Evolutionary conservation across 2,329 filamentous ascomycete genomes (phyloP).

Genomic region (Fusarium mexicanum): DNA sequence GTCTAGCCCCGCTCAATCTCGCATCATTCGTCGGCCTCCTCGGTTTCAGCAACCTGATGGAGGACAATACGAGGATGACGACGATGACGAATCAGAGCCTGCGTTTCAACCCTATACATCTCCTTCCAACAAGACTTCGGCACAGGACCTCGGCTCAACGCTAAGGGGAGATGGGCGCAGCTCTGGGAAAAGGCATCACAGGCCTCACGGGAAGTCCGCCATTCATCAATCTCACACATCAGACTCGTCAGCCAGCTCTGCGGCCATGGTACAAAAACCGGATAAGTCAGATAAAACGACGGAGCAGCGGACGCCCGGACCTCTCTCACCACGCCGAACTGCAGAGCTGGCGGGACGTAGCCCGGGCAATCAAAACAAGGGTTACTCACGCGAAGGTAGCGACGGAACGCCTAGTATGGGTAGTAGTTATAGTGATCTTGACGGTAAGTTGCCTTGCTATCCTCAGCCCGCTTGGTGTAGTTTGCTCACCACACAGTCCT

Average conservation of each 20-base stretch:
- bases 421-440: slow-evolving; percentile 86
- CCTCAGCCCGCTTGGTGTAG: not conserved
- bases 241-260: slow-evolving; percentile 70
- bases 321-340: slow-evolving; percentile 67
- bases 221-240: slow-evolving; percentile 64
- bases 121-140: slow-evolving; percentile 47
- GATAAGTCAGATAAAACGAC: slow-evolving; percentile 42
- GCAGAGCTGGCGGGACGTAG: slow-evolving; percentile 67
- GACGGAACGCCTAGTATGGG: slow-evolving; percentile 83
- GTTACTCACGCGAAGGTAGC: slow-evolving; percentile 68
- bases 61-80: slow-evolving; percentile 57
- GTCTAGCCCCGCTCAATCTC: slow-evolving; percentile 65
- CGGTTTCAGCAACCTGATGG: slow-evolving; percentile 57
- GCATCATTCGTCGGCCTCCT: slow-evolving; percentile 68
- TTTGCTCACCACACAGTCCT: slow-evolving; percentile 1
- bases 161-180: slow-evolving; percentile 57
- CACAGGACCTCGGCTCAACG: slow-evolving; percentile 63
- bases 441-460: slow-evolving; percentile 61
- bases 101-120: slow-evolving; percentile 63
- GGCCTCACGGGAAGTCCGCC: slow-evolving; percentile 46
- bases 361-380: slow-evolving; percentile 60
- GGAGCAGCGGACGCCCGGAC: slow-evolving; percentile 52
- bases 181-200: slow-evolving; percentile 44
- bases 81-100: slow-evolving; percentile 66
- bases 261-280: slow-evolving; percentile 50